phyloP scores from a whole-genome alignment of 2,329 filamentous ascomycete species.

The Fusarium robinianum region DNA sequence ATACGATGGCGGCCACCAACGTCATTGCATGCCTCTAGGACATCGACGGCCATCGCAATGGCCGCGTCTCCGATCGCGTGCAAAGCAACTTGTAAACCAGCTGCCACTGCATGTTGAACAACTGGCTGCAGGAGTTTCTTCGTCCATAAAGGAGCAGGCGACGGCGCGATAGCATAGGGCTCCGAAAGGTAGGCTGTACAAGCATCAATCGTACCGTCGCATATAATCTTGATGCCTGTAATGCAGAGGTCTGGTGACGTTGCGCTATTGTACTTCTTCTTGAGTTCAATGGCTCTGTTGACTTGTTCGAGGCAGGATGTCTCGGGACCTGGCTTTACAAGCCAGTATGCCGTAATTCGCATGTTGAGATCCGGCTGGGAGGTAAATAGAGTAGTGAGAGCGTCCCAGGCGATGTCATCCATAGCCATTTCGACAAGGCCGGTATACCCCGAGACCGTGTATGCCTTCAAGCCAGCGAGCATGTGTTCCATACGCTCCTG shows the following conservation, averaged over 20 bases:
- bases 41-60: conserved; percentile 60
- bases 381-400: conserved; percentile 43
- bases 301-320: conserved; percentile 46
- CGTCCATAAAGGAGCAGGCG: too few species aligned
- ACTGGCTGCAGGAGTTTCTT: conserved; percentile 56
- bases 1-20: conserved; percentile 61
- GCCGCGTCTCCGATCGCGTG: conserved; percentile 69
- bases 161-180: too few species aligned
- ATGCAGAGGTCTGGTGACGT: conserved; percentile 35
- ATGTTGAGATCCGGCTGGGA: conserved; percentile 40
- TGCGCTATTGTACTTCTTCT: conserved; percentile 29
- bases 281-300: conserved; percentile 48
- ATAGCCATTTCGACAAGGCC: conserved; percentile 59
- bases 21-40: conserved; percentile 50
- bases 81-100: conserved; percentile 63
- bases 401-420: conserved; percentile 53
- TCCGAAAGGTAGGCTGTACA: conserved; percentile 13
- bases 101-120: conserved; percentile 56
- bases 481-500: conserved; percentile 49
- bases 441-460: conserved; percentile 51
- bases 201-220: conserved; percentile 13
- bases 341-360: conserved; percentile 51
- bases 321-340: conserved; percentile 45
- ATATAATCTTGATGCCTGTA: conserved; percentile 15
- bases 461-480: conserved; percentile 47